These are phyloP conservation scores for Cudoniella acicularis DNA, from an alignment of 495 filamentous ascomycete genomes.

Conservation along the genomic window DNA sequence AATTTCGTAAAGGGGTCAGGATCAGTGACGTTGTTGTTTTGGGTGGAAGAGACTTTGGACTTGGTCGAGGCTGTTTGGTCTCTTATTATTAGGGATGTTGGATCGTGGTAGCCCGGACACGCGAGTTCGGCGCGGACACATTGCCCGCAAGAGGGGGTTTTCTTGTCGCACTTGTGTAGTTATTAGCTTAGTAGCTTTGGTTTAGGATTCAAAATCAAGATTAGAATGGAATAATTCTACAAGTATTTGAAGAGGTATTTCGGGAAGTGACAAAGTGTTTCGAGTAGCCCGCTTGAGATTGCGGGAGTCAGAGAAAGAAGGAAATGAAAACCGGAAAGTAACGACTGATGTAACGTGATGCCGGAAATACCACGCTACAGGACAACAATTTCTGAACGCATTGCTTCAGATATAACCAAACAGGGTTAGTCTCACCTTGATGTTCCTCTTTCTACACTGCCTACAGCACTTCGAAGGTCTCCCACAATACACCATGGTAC, in stretches of 20 bases:
- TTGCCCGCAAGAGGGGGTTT: constrained; percentile 12
- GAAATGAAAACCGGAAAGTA: no score
- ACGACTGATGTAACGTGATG: no score
- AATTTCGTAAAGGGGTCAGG: neutral
- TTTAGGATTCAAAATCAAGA: no score
- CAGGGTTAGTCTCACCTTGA: neutral
- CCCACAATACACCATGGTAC: neutral
- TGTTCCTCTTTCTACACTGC: neutral
- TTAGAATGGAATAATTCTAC: no score
- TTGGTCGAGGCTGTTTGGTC: constrained; percentile 1
- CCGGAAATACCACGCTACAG: no score
- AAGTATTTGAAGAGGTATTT: no score
- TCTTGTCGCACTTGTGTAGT: neutral
- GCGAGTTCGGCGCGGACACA: constrained; percentile 7
- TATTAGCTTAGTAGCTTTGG: no score
- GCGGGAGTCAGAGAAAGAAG: no score
- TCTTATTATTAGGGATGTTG: constrained; percentile 1
- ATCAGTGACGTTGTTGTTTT: neutral
- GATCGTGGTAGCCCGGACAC: constrained; percentile 13
- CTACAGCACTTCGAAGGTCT: neutral
- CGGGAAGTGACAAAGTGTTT: no score
- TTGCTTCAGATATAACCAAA: no score
- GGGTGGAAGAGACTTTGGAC: neutral
- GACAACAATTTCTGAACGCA: no score
- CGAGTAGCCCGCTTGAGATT: no score